These are phyloP conservation scores for Diplodia corticola DNA, from an alignment of 2,329 filamentous ascomycete genomes.

Conservation along the genomic window DNA sequence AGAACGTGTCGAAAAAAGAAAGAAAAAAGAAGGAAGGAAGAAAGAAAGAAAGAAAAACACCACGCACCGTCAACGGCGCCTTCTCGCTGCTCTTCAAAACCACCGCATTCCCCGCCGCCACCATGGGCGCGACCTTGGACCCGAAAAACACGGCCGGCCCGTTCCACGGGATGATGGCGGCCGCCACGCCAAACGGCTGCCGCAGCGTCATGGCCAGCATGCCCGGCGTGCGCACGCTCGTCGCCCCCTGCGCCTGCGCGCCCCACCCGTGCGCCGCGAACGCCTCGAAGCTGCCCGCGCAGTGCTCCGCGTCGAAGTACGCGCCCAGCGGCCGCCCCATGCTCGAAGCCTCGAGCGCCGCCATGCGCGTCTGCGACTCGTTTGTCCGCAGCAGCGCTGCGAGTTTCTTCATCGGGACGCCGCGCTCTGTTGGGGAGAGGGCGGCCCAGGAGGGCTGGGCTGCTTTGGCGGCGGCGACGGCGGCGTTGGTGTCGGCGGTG, in stretches of 20 bases:
- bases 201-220: slow-evolving; percentile 41
- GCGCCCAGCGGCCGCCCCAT: slow-evolving; percentile 24
- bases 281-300: slow-evolving; percentile 39
- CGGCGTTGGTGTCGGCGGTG: slow-evolving; percentile 30
- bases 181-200: slow-evolving; percentile 45
- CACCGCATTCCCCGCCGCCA: slow-evolving; percentile 59
- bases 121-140: slow-evolving; percentile 38
- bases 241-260: slow-evolving; percentile 32
- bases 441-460: slow-evolving; percentile 37
- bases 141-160: slow-evolving; percentile 42
- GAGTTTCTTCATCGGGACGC: slow-evolving; percentile 47
- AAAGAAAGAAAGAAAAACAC: background rate
- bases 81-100: slow-evolving; percentile 61
- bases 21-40: no score
- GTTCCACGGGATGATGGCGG: slow-evolving; percentile 47
- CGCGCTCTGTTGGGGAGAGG: slow-evolving; percentile 40
- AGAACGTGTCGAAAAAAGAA: slow-evolving; percentile 38
- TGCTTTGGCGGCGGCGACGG: slow-evolving; percentile 31
- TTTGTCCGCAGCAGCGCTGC: slow-evolving; percentile 36
- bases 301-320: slow-evolving; percentile 42
- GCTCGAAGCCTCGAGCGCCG: slow-evolving; percentile 24
- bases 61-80: slow-evolving; percentile 51
- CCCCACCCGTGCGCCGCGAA: slow-evolving; percentile 41
- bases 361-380: slow-evolving; percentile 1
- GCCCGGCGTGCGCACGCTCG: slow-evolving; percentile 44